Base-by-base conservation (phyloP, 177 flowering plant species). In the Vitis hybrid region DNA sequence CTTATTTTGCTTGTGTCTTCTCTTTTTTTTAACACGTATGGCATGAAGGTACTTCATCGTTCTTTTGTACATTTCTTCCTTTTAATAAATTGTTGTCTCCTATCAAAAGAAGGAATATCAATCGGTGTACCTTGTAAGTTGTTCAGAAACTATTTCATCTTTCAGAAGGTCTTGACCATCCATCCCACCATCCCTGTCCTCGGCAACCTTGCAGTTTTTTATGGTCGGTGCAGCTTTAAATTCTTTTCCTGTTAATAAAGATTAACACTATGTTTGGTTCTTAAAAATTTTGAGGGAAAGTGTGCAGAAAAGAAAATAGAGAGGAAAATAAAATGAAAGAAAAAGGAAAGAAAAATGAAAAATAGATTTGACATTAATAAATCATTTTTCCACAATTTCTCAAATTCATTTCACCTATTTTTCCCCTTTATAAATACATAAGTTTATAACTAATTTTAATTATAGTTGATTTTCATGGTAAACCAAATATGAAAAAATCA, bases 141-240 rank as follows among this genome's bases (percentile, higher is more conserved):
- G 99, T 82, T 95, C 99, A 60, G 98, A 89, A 61, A 93, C 95
- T 69, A 95, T 84, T 76, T 95, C 99, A 82, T 95, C 97, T 59
- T 76, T 75, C 46, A 90, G 76, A 79, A 90, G 83, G 76, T 90
- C 88, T 24, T 63, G 49, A 71, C 76, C 70, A 64, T 46, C 65
- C 61, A 49, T 52, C 27, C 71, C 68, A 58, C 49, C 15, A 57
- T 67, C 72, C 62, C 61, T 52, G 54, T 73, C 50, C 61, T 24
- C 70, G 70, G 24, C 21, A 68, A 35, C 58, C 27, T 32, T 20
- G 52, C 65, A 13, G n/a, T 71, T 58, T 5, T 65, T 21, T 24
- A 9, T 55, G 66, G 41, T 41, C 58, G 58, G 57, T 21, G 52
- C 80, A 35, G 65, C 27, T 18, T 30, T 9, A 64, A 60, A 10